phyloP scores from a whole-genome alignment of 768 basidiomycete species.

The Mycena olivaceomarginata region DNA sequence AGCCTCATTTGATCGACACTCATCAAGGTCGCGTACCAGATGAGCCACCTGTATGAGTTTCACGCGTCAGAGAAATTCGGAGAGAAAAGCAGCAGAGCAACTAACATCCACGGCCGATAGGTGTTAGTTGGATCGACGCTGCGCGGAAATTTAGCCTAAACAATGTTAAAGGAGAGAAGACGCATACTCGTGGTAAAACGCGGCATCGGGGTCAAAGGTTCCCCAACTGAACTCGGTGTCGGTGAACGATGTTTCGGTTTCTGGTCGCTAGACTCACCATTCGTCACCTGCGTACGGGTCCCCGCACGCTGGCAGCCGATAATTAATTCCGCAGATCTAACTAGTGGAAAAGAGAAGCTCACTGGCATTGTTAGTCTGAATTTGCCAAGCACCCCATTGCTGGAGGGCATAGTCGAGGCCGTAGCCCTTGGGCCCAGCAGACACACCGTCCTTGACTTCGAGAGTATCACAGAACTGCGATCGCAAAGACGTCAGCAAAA shows the following conservation, averaged over 20 bases:
- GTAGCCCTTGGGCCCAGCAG: slow-evolving; percentile 61
- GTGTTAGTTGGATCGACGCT: slow-evolving; percentile 35
- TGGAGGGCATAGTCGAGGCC: slow-evolving; percentile 65
- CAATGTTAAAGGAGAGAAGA: not conserved
- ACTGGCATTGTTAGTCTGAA: slow-evolving; percentile 52
- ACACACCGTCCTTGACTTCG: slow-evolving; percentile 66
- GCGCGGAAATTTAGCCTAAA: not conserved
- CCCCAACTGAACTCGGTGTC: slow-evolving; percentile 25
- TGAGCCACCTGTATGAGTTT: slow-evolving; percentile 32
- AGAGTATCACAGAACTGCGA: slow-evolving; percentile 65
- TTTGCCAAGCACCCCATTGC: slow-evolving; percentile 67
- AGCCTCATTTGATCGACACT: not conserved
- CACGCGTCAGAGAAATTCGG: not conserved
- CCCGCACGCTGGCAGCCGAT: not conserved
- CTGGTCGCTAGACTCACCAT: slow-evolving; percentile 15
- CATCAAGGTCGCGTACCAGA: slow-evolving; percentile 22
- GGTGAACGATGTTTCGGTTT: not conserved
- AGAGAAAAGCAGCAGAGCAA: not conserved
- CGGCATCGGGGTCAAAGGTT: slow-evolving; percentile 34
- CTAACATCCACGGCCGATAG: slow-evolving; percentile 43
- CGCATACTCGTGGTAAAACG: slow-evolving; percentile 28
- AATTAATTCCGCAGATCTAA: not conserved
- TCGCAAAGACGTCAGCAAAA: not conserved
- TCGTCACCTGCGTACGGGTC: slow-evolving; percentile 33
- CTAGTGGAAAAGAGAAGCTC: slow-evolving; percentile 22